Evolutionary conservation across 495 filamentous ascomycete genomes (phyloP).

Genomic region (Hypomontagnella submonticulosa): DNA sequence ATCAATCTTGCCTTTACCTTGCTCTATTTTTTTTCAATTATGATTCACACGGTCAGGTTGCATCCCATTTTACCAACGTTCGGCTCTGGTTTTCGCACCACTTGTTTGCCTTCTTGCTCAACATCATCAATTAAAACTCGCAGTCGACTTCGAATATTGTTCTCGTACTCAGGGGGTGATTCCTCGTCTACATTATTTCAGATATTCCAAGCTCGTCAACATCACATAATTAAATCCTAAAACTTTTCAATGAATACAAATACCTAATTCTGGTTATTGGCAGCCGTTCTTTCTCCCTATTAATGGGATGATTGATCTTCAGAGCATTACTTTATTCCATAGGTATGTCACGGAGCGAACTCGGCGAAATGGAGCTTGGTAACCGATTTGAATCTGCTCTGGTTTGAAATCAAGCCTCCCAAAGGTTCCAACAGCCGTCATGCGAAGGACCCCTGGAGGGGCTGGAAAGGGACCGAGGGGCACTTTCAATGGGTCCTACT

Average conservation of each 20-base stretch:
- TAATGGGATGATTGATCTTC: constrained; percentile 38
- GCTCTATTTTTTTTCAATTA: constrained; percentile 14
- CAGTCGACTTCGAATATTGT: constrained; percentile 5
- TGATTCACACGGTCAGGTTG: constrained; percentile 30
- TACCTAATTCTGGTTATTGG: constrained; percentile 9
- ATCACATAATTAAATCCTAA: no score
- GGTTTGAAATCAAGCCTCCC: constrained; percentile 43
- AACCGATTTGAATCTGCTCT: constrained; percentile 37
- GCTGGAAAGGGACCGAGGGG: constrained; percentile 35
- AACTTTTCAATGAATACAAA: background rate
- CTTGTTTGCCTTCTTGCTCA: constrained; percentile 9
- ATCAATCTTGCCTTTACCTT: background rate
- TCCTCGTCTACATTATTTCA: background rate
- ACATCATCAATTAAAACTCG: background rate
- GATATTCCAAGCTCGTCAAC: no score
- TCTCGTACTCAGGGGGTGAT: background rate
- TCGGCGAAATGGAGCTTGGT: constrained; percentile 46
- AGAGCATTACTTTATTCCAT: constrained; percentile 25
- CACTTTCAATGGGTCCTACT: constrained; percentile 23
- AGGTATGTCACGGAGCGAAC: constrained; percentile 36
- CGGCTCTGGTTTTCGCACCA: constrained; percentile 21
- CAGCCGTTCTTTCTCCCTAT: constrained; percentile 17
- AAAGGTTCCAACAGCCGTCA: constrained; percentile 32
- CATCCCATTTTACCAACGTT: constrained; percentile 31
- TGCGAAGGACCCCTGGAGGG: constrained; percentile 32